Conservation (phyloP, 2,329 filamentous ascomycete species). For the Fusarium neocosmosporiellum region DNA sequence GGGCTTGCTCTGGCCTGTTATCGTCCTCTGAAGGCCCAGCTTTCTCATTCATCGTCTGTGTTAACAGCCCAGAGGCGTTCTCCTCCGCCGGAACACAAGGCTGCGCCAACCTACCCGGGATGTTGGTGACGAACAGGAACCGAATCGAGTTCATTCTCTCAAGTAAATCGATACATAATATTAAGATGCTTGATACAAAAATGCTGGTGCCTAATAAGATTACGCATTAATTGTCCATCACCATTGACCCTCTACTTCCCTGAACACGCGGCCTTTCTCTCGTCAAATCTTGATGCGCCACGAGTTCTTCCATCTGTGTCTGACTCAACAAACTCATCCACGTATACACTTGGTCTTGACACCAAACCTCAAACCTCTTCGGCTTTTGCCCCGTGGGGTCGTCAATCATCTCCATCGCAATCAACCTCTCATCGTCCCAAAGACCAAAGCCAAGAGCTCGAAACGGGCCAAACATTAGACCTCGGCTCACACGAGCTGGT, state of each 20-base stretch:
- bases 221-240: too few relatives aligned
- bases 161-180: neutral
- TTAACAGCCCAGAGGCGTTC: neutral
- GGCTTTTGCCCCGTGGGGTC: conserved; percentile 3
- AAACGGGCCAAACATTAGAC: conserved; percentile 23
- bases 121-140: neutral
- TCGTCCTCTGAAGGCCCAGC: neutral
- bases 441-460: conserved; percentile 18
- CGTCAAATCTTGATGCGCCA: neutral
- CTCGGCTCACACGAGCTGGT: conserved; percentile 6
- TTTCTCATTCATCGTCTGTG: neutral
- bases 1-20: neutral
- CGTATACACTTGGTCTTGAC: conserved; percentile 28
- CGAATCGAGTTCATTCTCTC: too few relatives aligned
- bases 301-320: conserved; percentile 10
- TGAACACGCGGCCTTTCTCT: neutral
- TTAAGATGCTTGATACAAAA: neutral
- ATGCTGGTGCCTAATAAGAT: too few relatives aligned
- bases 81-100: too few relatives aligned
- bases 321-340: conserved; percentile 25
- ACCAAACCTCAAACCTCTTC: conserved; percentile 16
- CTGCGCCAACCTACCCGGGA: neutral
- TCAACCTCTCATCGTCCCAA: conserved; percentile 28
- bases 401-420: conserved; percentile 28
- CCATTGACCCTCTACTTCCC: neutral